Evolutionary conservation across 2,329 filamentous ascomycete species (phyloP), one percentile per base, ranked within the genome.

Genomic region (Xylariales sp.): DNA sequence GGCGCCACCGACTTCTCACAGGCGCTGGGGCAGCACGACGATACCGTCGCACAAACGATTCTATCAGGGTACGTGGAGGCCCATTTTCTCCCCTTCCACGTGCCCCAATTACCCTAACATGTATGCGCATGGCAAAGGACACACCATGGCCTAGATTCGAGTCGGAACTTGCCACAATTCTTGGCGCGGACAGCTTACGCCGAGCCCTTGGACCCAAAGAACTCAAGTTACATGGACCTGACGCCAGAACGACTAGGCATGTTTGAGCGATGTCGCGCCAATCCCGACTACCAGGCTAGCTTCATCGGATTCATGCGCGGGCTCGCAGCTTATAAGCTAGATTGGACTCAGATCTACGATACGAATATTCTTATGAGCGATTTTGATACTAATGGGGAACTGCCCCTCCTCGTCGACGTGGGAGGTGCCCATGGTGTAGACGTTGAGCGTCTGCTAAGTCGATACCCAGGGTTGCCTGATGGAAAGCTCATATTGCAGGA

Each of bases 361-460:
- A 73, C 75, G 3, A 58, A 23, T 3, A 41, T 58, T 5, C 70
- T 77, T 3, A 61, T 77, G 28, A 56, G 62, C 2, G 71, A 66
- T 23, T 71, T 70, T 48, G 59, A 72, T 32, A 50, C 69, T 7
- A 62, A 64, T 46, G 67, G 68, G 3, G 60, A 60, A 28, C 46
- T 28, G 36, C 70, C 75, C 1, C 62, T 78, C 1, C 67, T 82
- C 6, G 80, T 82, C 43, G 80, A 82, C 48, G 68, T 83, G 3
- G 80, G 80, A 46, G 81, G 81, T 6, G 78, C 78, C 54, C 77
- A 75, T 6, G 81, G 80, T 0, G 75, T 79, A 23, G 80, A 82
- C 65, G 71, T 80, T 8, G 72, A 73, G 1, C 74, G 74, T 30
- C 72, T 82, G 8, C 71, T 77, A 3, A 62, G 68, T 16, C 73